These are phyloP conservation scores for Exsudoporus frostii DNA, from an alignment of 768 basidiomycete species.

Conservation along the genomic window DNA sequence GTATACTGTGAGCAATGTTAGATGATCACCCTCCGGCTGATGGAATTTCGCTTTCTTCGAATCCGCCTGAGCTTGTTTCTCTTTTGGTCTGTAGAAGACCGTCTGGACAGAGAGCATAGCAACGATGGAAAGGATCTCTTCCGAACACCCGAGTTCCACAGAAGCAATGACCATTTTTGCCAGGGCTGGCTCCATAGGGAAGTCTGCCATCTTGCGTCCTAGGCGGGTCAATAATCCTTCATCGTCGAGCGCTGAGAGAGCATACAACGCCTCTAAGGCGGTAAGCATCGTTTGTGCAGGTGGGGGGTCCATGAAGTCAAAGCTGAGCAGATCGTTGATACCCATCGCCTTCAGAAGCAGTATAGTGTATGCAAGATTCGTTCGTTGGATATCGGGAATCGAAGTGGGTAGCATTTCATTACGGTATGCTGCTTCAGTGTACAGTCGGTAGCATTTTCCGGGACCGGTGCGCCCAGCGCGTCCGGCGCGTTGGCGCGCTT, in stretches of 20 bases:
- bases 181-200: conserved; percentile 94
- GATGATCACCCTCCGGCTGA: conserved; percentile 96
- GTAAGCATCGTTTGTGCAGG: conserved; percentile 97
- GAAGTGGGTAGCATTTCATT: conserved; percentile 99
- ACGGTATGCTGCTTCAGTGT: conserved; percentile 96
- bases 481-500: conserved; percentile 92
- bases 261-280: conserved; percentile 91
- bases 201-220: conserved; percentile 99
- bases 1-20: conserved; percentile 90
- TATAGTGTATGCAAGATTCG: conserved; percentile 90
- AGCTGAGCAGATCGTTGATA: conserved; percentile 94
- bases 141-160: conserved; percentile 95
- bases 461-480: conserved; percentile 98
- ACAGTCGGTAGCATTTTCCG: conserved; percentile 96
- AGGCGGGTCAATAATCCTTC: conserved; percentile 93
- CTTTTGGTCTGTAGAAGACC: conserved; percentile 98
- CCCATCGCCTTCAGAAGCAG: conserved; percentile 98
- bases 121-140: conserved; percentile 95
- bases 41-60: conserved; percentile 99
- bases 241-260: conserved; percentile 92
- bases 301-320: conserved; percentile 99
- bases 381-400: conserved; percentile 96
- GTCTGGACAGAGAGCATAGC: conserved; percentile 97
- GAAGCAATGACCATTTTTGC: conserved; percentile 99
- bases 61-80: conserved; percentile 98